Base-by-base conservation (phyloP, 306 rosid species). In the Crataegus laevigata region DNA sequence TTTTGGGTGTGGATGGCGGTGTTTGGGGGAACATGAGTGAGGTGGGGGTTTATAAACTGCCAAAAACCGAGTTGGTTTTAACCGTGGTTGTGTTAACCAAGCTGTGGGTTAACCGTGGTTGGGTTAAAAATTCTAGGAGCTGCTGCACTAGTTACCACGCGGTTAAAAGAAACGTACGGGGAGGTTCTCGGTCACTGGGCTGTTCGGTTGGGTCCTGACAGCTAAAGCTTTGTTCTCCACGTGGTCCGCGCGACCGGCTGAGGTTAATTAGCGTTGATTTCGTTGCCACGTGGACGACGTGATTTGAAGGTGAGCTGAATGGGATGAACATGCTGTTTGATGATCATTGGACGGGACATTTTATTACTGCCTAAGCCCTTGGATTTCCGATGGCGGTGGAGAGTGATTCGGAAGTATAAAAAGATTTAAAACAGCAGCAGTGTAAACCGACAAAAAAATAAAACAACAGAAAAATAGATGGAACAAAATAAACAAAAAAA, bases 1-100 rank as follows among this genome's bases (percentile, higher is more conserved):
- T 71, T 26, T 14, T 75, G 69, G 71, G 43, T 65, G 42, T 38
- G 64, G 57, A 25, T 26, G 42, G 30, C 21, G 22, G 51, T 82
- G 93, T 70, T 77, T 81, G 77, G 86, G 74, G 65, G 78, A 79
- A 47, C 68, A 18, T 78, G 79, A 77, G 86, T 79, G 74, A 3
- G 79, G 81, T 77, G 74, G 34, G 80, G 64, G 10, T 57, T 77
- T 91, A 86, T 91, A 91, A 80, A 87, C 91, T 75, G 72, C 78
- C 57, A 10, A 0, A 19, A 66, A 34, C 38, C 38, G 34, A 74
- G 81, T 17, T 58, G 21, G 22, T 4, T 42, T 62, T 63, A 74
- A 84, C 89, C 82, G 24, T 82, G 88, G 94, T 89, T 83, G 3
- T 66, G 82, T 84, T 70, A 1, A 0, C 5, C 80, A 0, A 68